These are phyloP conservation scores for Alternaria dauci DNA, from an alignment of 2,329 filamentous ascomycete species.

Conservation along the genomic window DNA sequence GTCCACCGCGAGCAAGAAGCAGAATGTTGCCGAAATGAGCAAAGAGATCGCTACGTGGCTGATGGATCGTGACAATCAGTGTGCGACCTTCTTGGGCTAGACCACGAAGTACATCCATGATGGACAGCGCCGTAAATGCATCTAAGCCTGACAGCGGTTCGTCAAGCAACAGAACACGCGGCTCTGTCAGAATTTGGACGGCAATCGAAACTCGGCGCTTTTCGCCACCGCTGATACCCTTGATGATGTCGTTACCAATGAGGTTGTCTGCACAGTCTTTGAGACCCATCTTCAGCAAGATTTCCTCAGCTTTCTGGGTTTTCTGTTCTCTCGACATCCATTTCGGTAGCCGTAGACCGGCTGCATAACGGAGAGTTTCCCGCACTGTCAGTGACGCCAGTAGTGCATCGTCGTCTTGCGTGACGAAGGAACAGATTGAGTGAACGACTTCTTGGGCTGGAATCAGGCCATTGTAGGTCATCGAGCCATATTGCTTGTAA, in stretches of 20 bases:
- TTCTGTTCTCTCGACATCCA: slow-evolving; percentile 77
- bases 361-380: slow-evolving; percentile 73
- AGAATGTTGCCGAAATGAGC: slow-evolving; percentile 75
- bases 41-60: slow-evolving; percentile 77
- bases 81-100: slow-evolving; percentile 78
- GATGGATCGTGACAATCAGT: slow-evolving; percentile 79
- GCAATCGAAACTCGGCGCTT: slow-evolving; percentile 81
- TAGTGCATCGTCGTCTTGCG: slow-evolving; percentile 79
- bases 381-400: slow-evolving; percentile 78
- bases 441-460: slow-evolving; percentile 74
- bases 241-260: slow-evolving; percentile 75
- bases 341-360: slow-evolving; percentile 72
- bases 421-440: slow-evolving; percentile 78
- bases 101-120: slow-evolving; percentile 72
- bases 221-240: slow-evolving; percentile 82
- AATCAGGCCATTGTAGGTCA: slow-evolving; percentile 74
- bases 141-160: slow-evolving; percentile 81
- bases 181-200: slow-evolving; percentile 79
- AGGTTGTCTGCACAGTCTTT: slow-evolving; percentile 81
- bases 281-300: slow-evolving; percentile 76
- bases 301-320: slow-evolving; percentile 71
- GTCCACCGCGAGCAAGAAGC: slow-evolving; percentile 74
- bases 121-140: slow-evolving; percentile 79
- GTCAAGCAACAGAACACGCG: slow-evolving; percentile 75
- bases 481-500: slow-evolving; percentile 68